These are phyloP conservation scores for Rhizopogon salebrosus DNA, from an alignment of 768 basidiomycete species.

Conservation along the genomic window DNA sequence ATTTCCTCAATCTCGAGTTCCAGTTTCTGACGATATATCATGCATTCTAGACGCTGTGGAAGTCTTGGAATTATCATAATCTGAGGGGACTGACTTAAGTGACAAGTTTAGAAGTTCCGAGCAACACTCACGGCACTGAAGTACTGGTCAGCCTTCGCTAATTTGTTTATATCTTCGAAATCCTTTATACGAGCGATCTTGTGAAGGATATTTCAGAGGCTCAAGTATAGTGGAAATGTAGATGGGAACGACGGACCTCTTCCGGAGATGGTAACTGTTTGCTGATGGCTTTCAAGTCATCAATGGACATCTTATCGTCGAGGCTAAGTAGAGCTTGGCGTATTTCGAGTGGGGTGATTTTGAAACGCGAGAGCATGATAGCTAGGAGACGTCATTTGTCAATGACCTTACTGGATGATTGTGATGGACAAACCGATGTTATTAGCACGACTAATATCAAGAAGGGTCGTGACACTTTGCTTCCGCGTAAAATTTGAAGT, in stretches of 20 bases:
- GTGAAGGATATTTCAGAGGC: neutral
- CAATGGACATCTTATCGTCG: conserved; percentile 69
- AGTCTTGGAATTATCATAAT: conserved; percentile 78
- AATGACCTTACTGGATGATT: neutral
- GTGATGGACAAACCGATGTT: conserved; percentile 57
- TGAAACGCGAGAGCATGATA: conserved; percentile 81
- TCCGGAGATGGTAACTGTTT: conserved; percentile 77
- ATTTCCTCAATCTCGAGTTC: conserved; percentile 82
- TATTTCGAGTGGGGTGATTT: conserved; percentile 59
- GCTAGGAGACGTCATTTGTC: conserved; percentile 35
- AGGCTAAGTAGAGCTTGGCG: conserved; percentile 66
- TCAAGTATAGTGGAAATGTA: neutral
- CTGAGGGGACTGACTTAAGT: conserved; percentile 32
- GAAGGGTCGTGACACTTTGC: conserved; percentile 60
- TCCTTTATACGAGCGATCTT: conserved; percentile 62
- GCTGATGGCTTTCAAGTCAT: conserved; percentile 70
- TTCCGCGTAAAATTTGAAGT: conserved; percentile 39
- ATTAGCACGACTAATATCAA: conserved; percentile 80
- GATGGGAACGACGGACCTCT: conserved; percentile 46
- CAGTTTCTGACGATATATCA: conserved; percentile 79
- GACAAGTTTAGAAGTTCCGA: neutral
- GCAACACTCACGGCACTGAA: conserved; percentile 57
- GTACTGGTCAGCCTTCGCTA: conserved; percentile 83
- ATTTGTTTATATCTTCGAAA: conserved; percentile 65
- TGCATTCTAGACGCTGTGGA: conserved; percentile 67